Percentiles rank a stretch among this genome's conserved stretches.
Conservation (phyloP, 441 rosid genomes). For the Aleurites moluccanus region DNA sequence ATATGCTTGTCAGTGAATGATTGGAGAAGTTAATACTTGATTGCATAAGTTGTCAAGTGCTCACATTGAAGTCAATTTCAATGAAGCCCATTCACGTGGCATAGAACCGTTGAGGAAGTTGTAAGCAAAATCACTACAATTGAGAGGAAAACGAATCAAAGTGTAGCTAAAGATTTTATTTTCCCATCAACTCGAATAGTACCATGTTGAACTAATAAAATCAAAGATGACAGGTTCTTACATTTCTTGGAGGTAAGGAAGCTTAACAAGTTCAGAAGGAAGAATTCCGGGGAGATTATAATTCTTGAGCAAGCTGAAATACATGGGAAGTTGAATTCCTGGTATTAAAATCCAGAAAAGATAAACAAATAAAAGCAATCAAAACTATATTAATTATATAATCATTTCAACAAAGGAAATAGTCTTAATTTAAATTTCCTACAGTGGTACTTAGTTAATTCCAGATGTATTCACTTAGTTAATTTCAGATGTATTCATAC, state of each 20-base stretch:
- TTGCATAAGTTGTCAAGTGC: slow-evolving; percentile 18
- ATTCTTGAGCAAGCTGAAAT: slow-evolving; percentile 56
- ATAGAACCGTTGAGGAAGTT: slow-evolving; percentile 73
- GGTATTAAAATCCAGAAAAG: background rate
- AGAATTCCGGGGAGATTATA: slow-evolving; percentile 81
- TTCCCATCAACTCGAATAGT: background rate
- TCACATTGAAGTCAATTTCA: slow-evolving; percentile 43
- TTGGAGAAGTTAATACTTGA: slow-evolving; percentile 2
- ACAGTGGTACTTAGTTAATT: background rate
- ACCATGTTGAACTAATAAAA: background rate
- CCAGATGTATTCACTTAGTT: background rate
- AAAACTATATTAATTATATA: background rate
- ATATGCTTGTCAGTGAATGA: slow-evolving; percentile 9
- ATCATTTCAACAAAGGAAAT: background rate
- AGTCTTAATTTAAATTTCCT: background rate
- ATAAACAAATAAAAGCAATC: background rate
- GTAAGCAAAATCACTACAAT: slow-evolving; percentile 67
- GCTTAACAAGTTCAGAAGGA: slow-evolving; percentile 66
- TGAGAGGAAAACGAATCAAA: slow-evolving; percentile 4
- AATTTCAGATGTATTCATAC: too few species aligned
- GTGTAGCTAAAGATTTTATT: background rate
- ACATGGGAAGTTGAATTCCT: background rate
- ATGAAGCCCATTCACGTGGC: slow-evolving; percentile 62
- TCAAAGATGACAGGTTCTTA: slow-evolving; percentile 36
- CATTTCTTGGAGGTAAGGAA: slow-evolving; percentile 69